A percentile compares a stretch with the other conserved stretches of the same genome.
Conservation (phyloP, 2,329 filamentous ascomycete genomes). For the Beauveria medogensis region DNA sequence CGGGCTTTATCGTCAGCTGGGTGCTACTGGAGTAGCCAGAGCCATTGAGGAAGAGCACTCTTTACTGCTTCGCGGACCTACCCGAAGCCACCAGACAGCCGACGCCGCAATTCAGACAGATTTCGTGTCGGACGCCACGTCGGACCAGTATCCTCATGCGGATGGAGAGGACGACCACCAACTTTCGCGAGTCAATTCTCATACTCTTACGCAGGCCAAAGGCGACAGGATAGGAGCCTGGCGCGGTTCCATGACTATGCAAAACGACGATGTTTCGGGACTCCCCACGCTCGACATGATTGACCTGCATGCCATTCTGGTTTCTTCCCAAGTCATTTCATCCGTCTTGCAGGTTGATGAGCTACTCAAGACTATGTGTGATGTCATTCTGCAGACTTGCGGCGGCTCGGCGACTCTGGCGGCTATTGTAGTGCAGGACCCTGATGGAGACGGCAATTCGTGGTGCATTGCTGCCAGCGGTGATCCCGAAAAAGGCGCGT, state of each 20-base stretch:
- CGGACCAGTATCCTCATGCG: conserved; percentile 42
- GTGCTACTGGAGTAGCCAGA: conserved; percentile 60
- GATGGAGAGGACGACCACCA: conserved; percentile 38
- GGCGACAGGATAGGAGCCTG: conserved; percentile 56
- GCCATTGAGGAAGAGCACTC: conserved; percentile 61
- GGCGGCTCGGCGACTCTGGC: conserved; percentile 62
- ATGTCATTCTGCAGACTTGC: conserved; percentile 71
- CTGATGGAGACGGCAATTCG: conserved; percentile 29
- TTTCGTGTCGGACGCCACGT: conserved; percentile 49
- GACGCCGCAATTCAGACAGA: conserved; percentile 65
- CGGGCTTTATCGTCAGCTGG: conserved; percentile 59
- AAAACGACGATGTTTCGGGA: conserved; percentile 50
- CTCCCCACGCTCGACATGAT: conserved; percentile 76
- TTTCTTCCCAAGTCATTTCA: conserved; percentile 72
- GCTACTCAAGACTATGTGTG: conserved; percentile 71
- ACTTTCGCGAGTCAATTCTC: conserved; percentile 33
- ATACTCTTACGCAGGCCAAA: conserved; percentile 40
- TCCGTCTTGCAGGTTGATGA: conserved; percentile 69
- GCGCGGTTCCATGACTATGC: conserved; percentile 49
- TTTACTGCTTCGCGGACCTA: conserved; percentile 56
- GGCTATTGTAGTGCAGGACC: conserved; percentile 66
- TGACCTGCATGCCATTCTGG: conserved; percentile 68
- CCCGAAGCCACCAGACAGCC: conserved; percentile 46
- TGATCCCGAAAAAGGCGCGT: conserved; percentile 60
- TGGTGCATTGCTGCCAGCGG: conserved; percentile 72